Base-by-base conservation (phyloP, 2,329 filamentous ascomycete genomes). In the Trichoderma asperellum region DNA sequence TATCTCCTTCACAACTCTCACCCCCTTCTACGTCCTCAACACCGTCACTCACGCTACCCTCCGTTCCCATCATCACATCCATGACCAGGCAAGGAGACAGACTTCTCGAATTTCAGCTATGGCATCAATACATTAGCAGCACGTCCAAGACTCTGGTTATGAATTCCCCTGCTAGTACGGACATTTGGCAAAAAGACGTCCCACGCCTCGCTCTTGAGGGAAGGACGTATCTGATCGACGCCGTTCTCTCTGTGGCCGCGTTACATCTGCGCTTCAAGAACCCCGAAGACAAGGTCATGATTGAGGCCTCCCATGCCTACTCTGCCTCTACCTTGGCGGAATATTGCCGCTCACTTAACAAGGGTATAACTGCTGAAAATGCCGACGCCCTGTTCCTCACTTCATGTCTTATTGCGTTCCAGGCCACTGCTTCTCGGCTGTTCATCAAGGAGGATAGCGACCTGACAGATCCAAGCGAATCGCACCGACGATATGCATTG, bases 361-460 rank as follows among this genome's bases (percentile, higher is more conserved):
- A 81, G 37, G 88, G 88, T 32, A 87, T 90, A 69, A 86, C 83
- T 35, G 82, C 85, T 37, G 78, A 81, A 37, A 91, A 90, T 69
- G 88, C 88, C 10, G 88, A 90, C 75, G 83, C 87, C 0, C 81
- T 91, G 1, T 91, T 91, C 73, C 79, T 89, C 27, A 90, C 88
- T 0, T 83, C 88, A 1, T 83, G 88, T 2, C 81, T 91, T 73
- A 88, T 93, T 76, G 82, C 91, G 74, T 88, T 93, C 77, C 84
- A 93, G 77, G 82, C 91, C 73, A 85, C 88, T 34, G 83, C 92
- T 52, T 84, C 88, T 60, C 81, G 91, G 73, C 84, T 89, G 70
- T 90, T 90, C 71, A 83, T 84, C 69, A 86, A 88, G 62, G 86
- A 88, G 68, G 87, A 89, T 34, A 78, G 78, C 18, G 79, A 82